Percentiles rank a stretch among this genome's conserved stretches.
These are phyloP conservation scores for Aegle marmelos DNA, from an alignment of 345 rosid species.

Conservation along the genomic window DNA sequence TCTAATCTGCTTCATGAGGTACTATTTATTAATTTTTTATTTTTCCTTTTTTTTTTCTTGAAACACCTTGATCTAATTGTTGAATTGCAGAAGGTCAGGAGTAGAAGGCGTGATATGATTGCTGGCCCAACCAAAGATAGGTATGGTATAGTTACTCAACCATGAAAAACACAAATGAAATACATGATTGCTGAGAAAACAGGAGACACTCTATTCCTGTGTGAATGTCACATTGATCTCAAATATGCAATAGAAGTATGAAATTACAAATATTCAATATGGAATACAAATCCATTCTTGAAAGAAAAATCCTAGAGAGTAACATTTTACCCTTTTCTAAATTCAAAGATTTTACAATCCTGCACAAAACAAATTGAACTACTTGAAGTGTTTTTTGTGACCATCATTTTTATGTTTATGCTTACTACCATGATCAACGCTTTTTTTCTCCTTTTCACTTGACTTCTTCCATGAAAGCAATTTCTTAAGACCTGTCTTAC, in stretches of 20 bases:
- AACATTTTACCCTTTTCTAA: neutral
- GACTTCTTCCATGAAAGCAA: conserved; percentile 26
- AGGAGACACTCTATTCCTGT: neutral
- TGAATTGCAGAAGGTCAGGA: neutral
- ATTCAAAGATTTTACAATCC: neutral
- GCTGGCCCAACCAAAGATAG: neutral
- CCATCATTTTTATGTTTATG: conserved; percentile 14
- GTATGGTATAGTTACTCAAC: neutral
- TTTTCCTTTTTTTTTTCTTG: neutral
- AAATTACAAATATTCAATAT: conserved; percentile 1
- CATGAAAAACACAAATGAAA: neutral
- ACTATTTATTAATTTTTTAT: neutral
- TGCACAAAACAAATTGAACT: conserved; percentile 3
- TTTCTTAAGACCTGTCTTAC: conserved; percentile 25
- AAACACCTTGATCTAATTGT: conserved; percentile 1
- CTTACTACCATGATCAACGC: conserved; percentile 18
- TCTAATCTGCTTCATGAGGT: neutral
- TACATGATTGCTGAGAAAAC: neutral
- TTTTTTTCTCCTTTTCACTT: conserved; percentile 30
- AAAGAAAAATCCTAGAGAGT: conserved; percentile 1
- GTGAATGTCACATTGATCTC: neutral
- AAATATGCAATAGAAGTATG: neutral
- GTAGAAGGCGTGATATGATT: neutral
- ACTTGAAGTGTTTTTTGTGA: conserved; percentile 24
- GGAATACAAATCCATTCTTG: neutral